A percentile compares a stretch with the other conserved stretches of the same genome.
Evolutionary conservation across 2,329 filamentous ascomycete species (phyloP).

Genomic region (Aspergillus aculeatus): DNA sequence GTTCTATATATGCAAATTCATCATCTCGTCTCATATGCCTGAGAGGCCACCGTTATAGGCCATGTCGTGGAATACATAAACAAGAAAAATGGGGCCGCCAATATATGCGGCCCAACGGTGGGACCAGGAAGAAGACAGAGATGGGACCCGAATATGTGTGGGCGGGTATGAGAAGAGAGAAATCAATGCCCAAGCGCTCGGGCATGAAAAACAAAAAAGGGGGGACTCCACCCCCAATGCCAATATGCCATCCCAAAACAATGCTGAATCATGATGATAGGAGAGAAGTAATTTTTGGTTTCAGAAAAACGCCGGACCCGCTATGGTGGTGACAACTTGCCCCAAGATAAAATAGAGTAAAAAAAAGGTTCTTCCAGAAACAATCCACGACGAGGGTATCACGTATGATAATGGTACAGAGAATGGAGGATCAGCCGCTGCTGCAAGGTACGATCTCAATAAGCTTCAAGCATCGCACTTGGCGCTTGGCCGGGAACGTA

Average conservation of each 20-base stretch:
- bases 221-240: background rate
- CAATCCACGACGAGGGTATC: conserved; percentile 16
- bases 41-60: background rate
- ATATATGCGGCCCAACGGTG: conserved; percentile 12
- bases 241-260: background rate
- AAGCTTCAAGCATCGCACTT: conserved; percentile 51
- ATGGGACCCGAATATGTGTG: background rate
- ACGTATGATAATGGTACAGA: conserved; percentile 15
- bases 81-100: background rate
- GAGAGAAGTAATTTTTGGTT: conserved; percentile 6
- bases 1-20: conserved; percentile 8
- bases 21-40: background rate
- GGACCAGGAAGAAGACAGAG: background rate
- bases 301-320: conserved; percentile 14
- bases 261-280: conserved; percentile 6
- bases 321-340: conserved; percentile 9
- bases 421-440: conserved; percentile 5
- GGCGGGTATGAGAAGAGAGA: conserved; percentile 11
- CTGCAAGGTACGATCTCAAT: conserved; percentile 33
- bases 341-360: conserved; percentile 7
- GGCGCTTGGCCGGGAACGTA: conserved; percentile 47
- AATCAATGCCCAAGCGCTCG: conserved; percentile 16
- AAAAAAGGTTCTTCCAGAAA: conserved; percentile 3
- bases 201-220: conserved; percentile 9
- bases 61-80: background rate